A percentile compares a stretch with the other conserved stretches of the same genome.
Conservation (phyloP, 2,329 filamentous ascomycete genomes). For the Fulvia fulva region DNA sequence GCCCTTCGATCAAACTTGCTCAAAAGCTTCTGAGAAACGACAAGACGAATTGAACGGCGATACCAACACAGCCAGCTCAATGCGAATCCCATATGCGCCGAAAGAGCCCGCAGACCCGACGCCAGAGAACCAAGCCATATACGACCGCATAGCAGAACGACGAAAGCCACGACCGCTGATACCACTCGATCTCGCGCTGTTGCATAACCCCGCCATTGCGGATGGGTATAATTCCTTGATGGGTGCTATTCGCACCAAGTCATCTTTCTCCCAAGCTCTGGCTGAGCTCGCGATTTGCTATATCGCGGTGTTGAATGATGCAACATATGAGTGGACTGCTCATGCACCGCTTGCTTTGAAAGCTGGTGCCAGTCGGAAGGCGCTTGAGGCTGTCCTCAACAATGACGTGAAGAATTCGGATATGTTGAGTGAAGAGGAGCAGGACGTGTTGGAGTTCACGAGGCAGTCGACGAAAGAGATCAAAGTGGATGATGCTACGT, state of each 20-base stretch:
- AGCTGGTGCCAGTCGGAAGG: constrained; percentile 26
- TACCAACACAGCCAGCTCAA: constrained; percentile 32
- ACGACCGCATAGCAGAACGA: constrained; percentile 61
- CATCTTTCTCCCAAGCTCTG: constrained; percentile 29
- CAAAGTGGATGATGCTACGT: constrained; percentile 29
- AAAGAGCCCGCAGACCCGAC: constrained; percentile 52
- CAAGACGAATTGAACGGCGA: not conserved
- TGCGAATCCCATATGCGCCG: constrained; percentile 65
- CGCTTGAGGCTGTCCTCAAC: constrained; percentile 26
- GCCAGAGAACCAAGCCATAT: constrained; percentile 48
- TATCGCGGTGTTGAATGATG: constrained; percentile 35
- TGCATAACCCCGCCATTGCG: constrained; percentile 70
- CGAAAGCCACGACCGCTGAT: constrained; percentile 67
- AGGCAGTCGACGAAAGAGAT: constrained; percentile 33
- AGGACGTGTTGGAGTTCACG: constrained; percentile 33
- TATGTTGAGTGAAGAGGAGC: constrained; percentile 29
- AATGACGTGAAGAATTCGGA: constrained; percentile 20
- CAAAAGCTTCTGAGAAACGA: not conserved
- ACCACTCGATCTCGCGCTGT: constrained; percentile 68
- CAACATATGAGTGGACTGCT: constrained; percentile 36
- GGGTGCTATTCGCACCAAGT: constrained; percentile 43
- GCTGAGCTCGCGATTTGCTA: constrained; percentile 36
- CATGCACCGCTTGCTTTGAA: constrained; percentile 33
- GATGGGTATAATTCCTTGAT: constrained; percentile 72
- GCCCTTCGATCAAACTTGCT: not conserved